These are phyloP conservation scores for Penicillium aurantiogriseum DNA, from an alignment of 2,329 filamentous ascomycete species.

Conservation along the genomic window DNA sequence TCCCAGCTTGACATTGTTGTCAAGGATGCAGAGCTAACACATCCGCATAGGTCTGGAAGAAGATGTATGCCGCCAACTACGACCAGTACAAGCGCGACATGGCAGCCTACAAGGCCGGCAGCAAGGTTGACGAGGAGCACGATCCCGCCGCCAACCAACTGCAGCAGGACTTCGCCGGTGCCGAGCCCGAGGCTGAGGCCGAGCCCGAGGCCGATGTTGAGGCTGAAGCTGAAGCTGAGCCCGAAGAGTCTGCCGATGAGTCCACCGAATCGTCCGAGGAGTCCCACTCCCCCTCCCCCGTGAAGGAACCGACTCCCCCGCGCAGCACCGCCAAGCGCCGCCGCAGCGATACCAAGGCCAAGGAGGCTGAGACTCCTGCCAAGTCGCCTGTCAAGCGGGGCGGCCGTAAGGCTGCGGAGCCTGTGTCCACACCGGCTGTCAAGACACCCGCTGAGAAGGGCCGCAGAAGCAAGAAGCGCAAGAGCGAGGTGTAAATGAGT, in stretches of 20 bases:
- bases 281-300: slow-evolving; percentile 35
- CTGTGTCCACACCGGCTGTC: slow-evolving; percentile 17
- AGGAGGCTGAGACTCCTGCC: slow-evolving; percentile 34
- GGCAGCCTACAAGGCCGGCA: slow-evolving; percentile 56
- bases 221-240: slow-evolving; percentile 8
- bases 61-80: slow-evolving; percentile 58
- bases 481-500: slow-evolving; percentile 39
- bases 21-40: slow-evolving; percentile 9
- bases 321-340: slow-evolving; percentile 45
- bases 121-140: slow-evolving; percentile 44
- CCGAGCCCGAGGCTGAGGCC: slow-evolving; percentile 28
- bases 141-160: slow-evolving; percentile 43
- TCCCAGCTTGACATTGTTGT: no score
- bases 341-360: slow-evolving; percentile 36
- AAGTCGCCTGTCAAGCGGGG: slow-evolving; percentile 28
- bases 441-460: slow-evolving; percentile 36
- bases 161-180: slow-evolving; percentile 42
- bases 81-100: slow-evolving; percentile 57
- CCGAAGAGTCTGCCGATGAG: slow-evolving; percentile 21
- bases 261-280: slow-evolving; percentile 34
- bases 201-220: slow-evolving; percentile 25
- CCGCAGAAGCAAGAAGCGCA: slow-evolving; percentile 48
- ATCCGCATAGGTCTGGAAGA: slow-evolving; percentile 51
- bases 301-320: slow-evolving; percentile 45
- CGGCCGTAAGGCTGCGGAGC: slow-evolving; percentile 16